phyloP scores from a whole-genome alignment of 495 filamentous ascomycete species.

The Amniculicola lignicola region DNA sequence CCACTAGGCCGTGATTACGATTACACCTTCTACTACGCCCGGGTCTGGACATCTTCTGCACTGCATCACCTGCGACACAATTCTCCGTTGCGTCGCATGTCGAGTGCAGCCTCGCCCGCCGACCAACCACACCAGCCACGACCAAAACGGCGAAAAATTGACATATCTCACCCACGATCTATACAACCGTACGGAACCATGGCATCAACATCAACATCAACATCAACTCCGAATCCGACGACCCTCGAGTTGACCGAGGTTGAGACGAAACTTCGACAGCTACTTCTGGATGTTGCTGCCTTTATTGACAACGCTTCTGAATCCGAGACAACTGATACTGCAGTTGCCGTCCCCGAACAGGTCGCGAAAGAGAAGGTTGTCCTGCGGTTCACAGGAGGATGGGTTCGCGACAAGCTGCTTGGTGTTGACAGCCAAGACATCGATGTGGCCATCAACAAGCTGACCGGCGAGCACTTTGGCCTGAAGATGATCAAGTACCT shows the following conservation, averaged over 20 bases:
- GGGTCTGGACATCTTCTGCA: not conserved
- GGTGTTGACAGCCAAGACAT: conserved; percentile 81
- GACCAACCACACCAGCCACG: conserved; percentile 7
- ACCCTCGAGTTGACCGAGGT: conserved; percentile 57
- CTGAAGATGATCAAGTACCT: conserved; percentile 60
- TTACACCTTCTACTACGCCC: not conserved
- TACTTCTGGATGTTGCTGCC: conserved; percentile 71
- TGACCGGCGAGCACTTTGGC: conserved; percentile 86
- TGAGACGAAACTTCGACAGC: conserved; percentile 64
- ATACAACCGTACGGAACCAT: conserved; percentile 23
- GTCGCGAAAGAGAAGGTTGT: conserved; percentile 43
- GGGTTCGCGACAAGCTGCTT: conserved; percentile 95
- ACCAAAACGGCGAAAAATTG: conserved; percentile 26
- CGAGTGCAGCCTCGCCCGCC: not conserved
- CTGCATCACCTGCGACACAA: not conserved
- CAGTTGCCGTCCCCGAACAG: conserved; percentile 43
- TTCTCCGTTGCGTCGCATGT: conserved; percentile 11
- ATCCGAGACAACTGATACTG: not conserved
- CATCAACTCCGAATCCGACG: conserved; percentile 26
- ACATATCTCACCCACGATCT: conserved; percentile 1
- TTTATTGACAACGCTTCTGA: conserved; percentile 53
- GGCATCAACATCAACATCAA: conserved; percentile 8
- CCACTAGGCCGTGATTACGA: conserved; percentile 3
- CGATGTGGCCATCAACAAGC: conserved; percentile 88
- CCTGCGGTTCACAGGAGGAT: conserved; percentile 92